A percentile compares a stretch with the other conserved stretches of the same genome.
phyloP scores from a whole-genome alignment of 805 yeast genomes.

The Teunomyces pallodes region DNA sequence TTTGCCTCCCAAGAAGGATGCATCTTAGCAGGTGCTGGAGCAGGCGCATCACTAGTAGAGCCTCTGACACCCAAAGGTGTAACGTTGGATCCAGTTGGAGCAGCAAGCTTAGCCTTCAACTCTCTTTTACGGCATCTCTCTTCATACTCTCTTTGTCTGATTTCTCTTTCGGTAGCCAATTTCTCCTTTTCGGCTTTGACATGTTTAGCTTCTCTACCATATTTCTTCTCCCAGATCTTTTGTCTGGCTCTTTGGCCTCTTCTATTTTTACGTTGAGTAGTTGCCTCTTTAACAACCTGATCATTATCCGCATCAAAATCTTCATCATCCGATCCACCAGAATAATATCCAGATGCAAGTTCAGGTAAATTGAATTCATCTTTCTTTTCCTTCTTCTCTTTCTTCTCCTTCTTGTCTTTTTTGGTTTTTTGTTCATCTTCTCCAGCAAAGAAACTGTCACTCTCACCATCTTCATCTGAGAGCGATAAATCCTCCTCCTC shows the following conservation, averaged over 20 bases:
- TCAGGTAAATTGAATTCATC: constrained; percentile 54
- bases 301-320: constrained; percentile 44
- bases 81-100: constrained; percentile 40
- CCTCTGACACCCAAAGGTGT: constrained; percentile 39
- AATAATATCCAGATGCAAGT: constrained; percentile 74
- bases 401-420: constrained; percentile 13
- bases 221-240: constrained; percentile 93
- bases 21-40: constrained; percentile 20
- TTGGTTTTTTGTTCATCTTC: constrained; percentile 14
- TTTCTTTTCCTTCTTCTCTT: constrained; percentile 16
- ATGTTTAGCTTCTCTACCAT: constrained; percentile 81
- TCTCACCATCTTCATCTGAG: constrained; percentile 1
- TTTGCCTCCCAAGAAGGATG: constrained; percentile 99
- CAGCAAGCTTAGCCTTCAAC: constrained; percentile 41
- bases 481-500: constrained; percentile 27
- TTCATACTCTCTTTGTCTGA: constrained; percentile 64
- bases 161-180: constrained; percentile 52
- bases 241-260: constrained; percentile 97
- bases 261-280: constrained; percentile 73
- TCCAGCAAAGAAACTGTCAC: constrained; percentile 36
- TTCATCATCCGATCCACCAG: constrained; percentile 77
- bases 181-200: constrained; percentile 63
- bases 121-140: constrained; percentile 69
- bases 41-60: constrained; percentile 2
- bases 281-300: constrained; percentile 49